Conservation (phyloP, 2,329 filamentous ascomycete genomes). For the Ceratocystis papillata region DNA sequence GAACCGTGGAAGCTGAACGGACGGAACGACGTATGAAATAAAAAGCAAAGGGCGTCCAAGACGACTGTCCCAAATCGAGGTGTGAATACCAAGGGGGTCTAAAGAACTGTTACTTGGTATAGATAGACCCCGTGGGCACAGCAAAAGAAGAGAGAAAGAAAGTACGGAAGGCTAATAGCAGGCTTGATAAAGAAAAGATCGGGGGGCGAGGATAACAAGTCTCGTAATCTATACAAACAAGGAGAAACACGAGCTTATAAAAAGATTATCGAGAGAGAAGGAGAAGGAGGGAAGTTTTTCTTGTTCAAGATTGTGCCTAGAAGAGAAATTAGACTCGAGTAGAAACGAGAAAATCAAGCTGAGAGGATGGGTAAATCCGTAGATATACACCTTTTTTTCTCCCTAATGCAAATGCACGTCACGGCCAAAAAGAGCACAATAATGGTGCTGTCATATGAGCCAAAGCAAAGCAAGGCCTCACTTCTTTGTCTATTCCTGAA, state of each 20-base stretch:
- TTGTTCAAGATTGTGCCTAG: background rate
- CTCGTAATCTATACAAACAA: background rate
- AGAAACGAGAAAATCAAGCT: background rate
- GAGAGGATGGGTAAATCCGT: conserved; percentile 12
- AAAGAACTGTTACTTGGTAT: background rate
- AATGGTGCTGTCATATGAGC: conserved; percentile 10
- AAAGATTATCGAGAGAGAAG: background rate
- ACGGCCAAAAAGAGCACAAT: conserved; percentile 10
- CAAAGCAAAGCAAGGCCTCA: conserved; percentile 5
- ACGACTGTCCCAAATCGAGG: background rate
- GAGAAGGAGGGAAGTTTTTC: background rate
- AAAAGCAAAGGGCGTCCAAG: background rate
- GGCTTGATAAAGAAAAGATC: background rate
- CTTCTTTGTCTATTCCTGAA: background rate
- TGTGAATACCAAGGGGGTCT: background rate
- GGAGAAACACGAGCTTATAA: background rate
- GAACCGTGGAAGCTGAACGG: background rate
- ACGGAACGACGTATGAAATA: background rate
- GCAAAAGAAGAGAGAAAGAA: background rate
- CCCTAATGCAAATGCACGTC: conserved; percentile 11
- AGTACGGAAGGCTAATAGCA: background rate
- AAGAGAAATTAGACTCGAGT: background rate
- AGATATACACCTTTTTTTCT: conserved; percentile 7
- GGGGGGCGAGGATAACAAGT: background rate
- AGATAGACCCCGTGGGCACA: background rate